Base-by-base conservation (phyloP, 495 filamentous ascomycete species). In the Penicillium lagena region DNA sequence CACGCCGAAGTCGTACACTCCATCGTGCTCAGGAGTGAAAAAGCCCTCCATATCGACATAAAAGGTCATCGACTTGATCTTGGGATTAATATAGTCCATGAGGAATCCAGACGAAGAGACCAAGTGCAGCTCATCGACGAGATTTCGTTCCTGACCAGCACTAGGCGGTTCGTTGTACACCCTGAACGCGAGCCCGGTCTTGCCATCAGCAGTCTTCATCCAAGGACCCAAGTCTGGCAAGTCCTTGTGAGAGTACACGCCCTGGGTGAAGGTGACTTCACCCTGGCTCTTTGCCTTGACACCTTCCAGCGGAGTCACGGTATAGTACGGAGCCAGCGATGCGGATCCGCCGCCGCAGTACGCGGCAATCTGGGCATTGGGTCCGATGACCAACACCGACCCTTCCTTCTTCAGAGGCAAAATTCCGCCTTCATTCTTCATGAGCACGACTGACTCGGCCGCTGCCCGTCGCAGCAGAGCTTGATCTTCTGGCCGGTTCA, bases 311-410 rank as follows among this genome's bases (percentile, higher is more conserved):
- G 85, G 83, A 1, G 79, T 80, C 27, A 85, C 71, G 13, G 76
- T 81, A 60, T 93, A 91, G 59, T 95, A 91, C 4, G 88, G 82
- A 47, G 82, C 81, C 28, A 94, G 64, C 38, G 80, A 83, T 1
- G 89, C 87, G 49, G 85, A 90, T 8, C 89, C 87, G 45, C 89
- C 89, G 34, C 89, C 88, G 40, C 85, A 82, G 40, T 84, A 85
- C 31, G 86, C 82, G 0, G 87, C 84, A 39, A 83, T 66, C 50
- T 86, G 86, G 30, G 85, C 76, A 56, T 90, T 91, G 11, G 87
- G 87, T 7, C 87, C 87, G 45, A 95, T 93, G 29, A 93, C 74
- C 7, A 87, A 81, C 37, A 91, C 73, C 37, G 73, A 71, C 29
- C 78, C 75, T 14, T 75, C 68, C 49, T 77, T 80, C 39, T 75